Base-by-base conservation (phyloP, 768 basidiomycete species). In the Amanita subjunquillea region DNA sequence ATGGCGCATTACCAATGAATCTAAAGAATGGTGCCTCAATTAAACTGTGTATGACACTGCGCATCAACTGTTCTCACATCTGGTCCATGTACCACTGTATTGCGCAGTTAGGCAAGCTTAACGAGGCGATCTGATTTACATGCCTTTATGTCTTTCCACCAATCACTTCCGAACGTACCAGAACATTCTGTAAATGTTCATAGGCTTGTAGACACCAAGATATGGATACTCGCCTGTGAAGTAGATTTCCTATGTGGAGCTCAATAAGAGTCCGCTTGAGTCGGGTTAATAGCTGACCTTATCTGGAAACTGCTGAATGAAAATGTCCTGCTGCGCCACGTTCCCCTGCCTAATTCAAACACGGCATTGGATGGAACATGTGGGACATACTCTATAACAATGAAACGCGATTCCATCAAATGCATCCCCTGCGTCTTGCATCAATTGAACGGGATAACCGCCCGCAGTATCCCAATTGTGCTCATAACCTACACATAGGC, bases 121-220 rank as follows among this genome's bases (percentile, higher is more conserved):
- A n/a, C 46, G 23, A 17, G 7, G 23, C 47, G 12, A 7, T 20
- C 15, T 12, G 17, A 45, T 53, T 10, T 48, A 39, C 57, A 37
- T 66, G 80, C 84, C 74, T 88, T 88, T 64, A 87, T 82, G 57
- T 87, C 84, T 45, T 68, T 71, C 87, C 86, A 90, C 85, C 85
- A 88, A 60, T 87, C 83, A 7, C 75, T 75, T 9, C 83, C 82
- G 50, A 77, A 65, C 0, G 74, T 78, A 5, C 86, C 85, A 0
- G 78, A 65, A 60, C 87, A 87, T 63, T 88, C 86, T 58, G 68
- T 12, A 27, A 51, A 13, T 36, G 12, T 40, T 12, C 9, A n/a
- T 42, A 20, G 39, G 42, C 37, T 29, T 5, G 20, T 39, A 54
- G 8, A 20, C 34, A 38, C 20, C 15, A 42, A 10, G 3, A 13